Evolutionary conservation across 371 early-diverging fungal genomes (phyloP).

Genomic region (Rhizopus microsporus): DNA sequence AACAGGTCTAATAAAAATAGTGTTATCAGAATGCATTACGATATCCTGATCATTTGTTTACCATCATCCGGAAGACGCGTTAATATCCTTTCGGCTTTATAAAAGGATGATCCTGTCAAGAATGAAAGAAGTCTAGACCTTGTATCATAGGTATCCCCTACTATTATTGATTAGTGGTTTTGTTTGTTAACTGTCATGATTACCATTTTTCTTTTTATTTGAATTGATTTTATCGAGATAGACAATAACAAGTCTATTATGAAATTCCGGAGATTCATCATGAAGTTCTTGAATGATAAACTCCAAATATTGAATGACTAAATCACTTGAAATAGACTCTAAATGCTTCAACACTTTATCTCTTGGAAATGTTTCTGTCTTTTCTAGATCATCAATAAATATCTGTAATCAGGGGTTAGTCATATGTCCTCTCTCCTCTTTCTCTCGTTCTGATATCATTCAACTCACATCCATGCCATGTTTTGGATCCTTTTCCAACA

Average conservation of each 20-base stretch:
- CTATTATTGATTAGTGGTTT: slow-evolving; percentile 6
- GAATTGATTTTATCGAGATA: slow-evolving; percentile 61
- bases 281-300: slow-evolving; percentile 71
- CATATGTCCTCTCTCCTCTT: neutral
- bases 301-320: slow-evolving; percentile 77
- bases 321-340: slow-evolving; percentile 59
- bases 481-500: slow-evolving; percentile 65
- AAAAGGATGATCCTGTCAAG: slow-evolving; percentile 66
- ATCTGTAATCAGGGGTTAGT: slow-evolving; percentile 44
- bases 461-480: slow-evolving; percentile 75
- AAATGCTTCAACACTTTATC: slow-evolving; percentile 58
- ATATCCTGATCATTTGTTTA: slow-evolving; percentile 8
- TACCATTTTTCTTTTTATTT: slow-evolving; percentile 14
- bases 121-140: slow-evolving; percentile 60
- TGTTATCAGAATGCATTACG: no score
- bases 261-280: slow-evolving; percentile 73
- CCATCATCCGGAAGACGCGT: slow-evolving; percentile 76
- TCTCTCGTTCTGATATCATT: neutral
- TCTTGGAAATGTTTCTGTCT: slow-evolving; percentile 58
- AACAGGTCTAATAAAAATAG: slow-evolving; percentile 54
- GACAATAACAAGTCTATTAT: slow-evolving; percentile 75
- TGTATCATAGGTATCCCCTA: slow-evolving; percentile 24
- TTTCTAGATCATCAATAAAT: slow-evolving; percentile 74
- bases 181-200: neutral
- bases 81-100: slow-evolving; percentile 78